phyloP scores from a whole-genome alignment of 2,329 filamentous ascomycete species.

The Penicillium brasilianum region DNA sequence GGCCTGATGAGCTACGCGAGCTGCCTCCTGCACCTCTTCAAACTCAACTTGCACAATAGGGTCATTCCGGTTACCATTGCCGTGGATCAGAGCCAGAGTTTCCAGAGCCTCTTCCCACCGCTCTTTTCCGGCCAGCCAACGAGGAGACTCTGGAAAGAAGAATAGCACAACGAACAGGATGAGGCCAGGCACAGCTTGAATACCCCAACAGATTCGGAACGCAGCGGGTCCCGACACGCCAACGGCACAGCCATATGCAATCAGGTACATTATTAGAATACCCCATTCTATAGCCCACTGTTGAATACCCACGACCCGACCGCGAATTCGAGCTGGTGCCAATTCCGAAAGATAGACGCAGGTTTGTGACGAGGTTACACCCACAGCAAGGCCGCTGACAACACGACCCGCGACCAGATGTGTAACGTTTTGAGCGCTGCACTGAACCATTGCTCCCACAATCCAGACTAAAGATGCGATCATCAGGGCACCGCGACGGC shows the following conservation, averaged over 20 bases:
- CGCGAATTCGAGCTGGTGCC: conserved; percentile 48
- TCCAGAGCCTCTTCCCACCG: conserved; percentile 59
- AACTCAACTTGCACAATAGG: conserved; percentile 62
- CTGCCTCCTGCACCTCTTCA: conserved; percentile 44
- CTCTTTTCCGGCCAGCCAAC: conserved; percentile 66
- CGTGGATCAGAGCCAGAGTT: conserved; percentile 63
- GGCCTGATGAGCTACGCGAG: conserved; percentile 37
- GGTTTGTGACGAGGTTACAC: conserved; percentile 51
- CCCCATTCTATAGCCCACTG: conserved; percentile 53
- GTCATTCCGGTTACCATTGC: conserved; percentile 58
- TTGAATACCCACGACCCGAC: conserved; percentile 51
- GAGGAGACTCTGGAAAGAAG: conserved; percentile 65
- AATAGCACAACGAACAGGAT: conserved; percentile 60
- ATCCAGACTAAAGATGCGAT: conserved; percentile 34
- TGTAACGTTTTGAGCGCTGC: conserved; percentile 34
- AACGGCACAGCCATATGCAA: conserved; percentile 46
- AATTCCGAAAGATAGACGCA: conserved; percentile 53
- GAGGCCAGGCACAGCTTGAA: conserved; percentile 65
- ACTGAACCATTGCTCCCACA: conserved; percentile 36
- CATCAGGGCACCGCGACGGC: conserved; percentile 32
- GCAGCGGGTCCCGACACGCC: conserved; percentile 48
- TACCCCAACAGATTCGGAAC: conserved; percentile 66
- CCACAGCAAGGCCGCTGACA: conserved; percentile 41
- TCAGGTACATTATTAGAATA: conserved; percentile 52
- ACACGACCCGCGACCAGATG: conserved; percentile 34